Percentiles rank a stretch among this genome's conserved stretches.
These are phyloP conservation scores for Platanthera zijinensis DNA, from an alignment of 106 monocot species.

Conservation along the genomic window DNA sequence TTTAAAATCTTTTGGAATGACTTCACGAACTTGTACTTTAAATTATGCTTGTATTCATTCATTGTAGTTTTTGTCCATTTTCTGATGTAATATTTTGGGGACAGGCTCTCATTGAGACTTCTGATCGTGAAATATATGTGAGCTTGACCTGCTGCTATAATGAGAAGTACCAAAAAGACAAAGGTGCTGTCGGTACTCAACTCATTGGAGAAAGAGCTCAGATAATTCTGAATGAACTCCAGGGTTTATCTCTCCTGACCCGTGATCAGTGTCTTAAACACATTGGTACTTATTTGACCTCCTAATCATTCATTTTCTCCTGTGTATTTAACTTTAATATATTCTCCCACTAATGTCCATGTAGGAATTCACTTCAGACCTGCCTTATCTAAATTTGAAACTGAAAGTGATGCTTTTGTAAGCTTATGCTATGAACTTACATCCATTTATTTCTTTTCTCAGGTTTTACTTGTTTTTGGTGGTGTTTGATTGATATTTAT, in stretches of 20 bases:
- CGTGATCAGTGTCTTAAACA: constrained; percentile 62
- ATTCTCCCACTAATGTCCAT: neutral
- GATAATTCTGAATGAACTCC: constrained; percentile 87
- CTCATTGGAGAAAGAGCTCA: constrained; percentile 85
- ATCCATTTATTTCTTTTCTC: neutral
- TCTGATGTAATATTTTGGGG: neutral
- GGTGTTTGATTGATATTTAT: neutral
- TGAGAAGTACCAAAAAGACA: constrained; percentile 43
- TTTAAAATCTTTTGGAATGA: neutral
- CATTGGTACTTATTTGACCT: constrained; percentile 45
- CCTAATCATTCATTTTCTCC: neutral
- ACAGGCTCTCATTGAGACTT: constrained; percentile 83
- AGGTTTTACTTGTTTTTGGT: neutral
- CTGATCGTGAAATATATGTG: constrained; percentile 77
- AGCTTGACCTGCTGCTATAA: constrained; percentile 76
- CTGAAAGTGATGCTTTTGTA: constrained; percentile 63
- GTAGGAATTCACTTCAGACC: constrained; percentile 67
- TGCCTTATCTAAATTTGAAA: constrained; percentile 56
- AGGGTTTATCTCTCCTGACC: constrained; percentile 52
- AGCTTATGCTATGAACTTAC: constrained; percentile 17
- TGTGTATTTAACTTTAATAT: constrained; percentile 8
- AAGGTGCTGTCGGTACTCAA: constrained; percentile 79
- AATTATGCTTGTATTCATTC: neutral
- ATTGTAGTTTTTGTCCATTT: neutral
- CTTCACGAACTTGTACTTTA: too few species aligned